Conservation (phyloP, 2,329 filamentous ascomycete species). For the Penicillium sp. region DNA sequence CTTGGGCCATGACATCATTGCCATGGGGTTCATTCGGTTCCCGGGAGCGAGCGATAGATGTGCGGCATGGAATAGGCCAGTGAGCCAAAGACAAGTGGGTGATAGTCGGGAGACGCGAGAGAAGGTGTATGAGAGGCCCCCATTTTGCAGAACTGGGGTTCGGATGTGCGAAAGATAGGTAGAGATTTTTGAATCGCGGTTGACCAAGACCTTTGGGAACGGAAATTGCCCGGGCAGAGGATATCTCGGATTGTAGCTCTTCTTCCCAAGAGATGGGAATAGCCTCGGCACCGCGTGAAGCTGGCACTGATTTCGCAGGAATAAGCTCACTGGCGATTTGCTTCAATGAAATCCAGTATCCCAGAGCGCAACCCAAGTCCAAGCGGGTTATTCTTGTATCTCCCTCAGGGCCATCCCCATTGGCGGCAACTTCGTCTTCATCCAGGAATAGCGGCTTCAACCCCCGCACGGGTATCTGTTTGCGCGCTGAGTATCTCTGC, state of each 20-base stretch:
- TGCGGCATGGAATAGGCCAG: constrained; percentile 57
- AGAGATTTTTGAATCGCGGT: constrained; percentile 49
- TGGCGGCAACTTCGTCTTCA: constrained; percentile 1
- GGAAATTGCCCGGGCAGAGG: background rate
- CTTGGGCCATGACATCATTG: constrained; percentile 51
- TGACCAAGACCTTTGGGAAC: constrained; percentile 23
- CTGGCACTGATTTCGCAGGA: constrained; percentile 10
- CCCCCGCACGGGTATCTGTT: constrained; percentile 32
- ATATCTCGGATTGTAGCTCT: constrained; percentile 15
- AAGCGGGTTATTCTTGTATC: constrained; percentile 47
- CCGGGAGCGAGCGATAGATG: constrained; percentile 46
- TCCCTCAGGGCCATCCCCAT: constrained; percentile 8
- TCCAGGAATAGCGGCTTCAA: constrained; percentile 49
- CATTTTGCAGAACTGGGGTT: constrained; percentile 46
- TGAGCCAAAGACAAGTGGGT: constrained; percentile 59
- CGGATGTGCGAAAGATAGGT: constrained; percentile 54
- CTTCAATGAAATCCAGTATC: constrained; percentile 45
- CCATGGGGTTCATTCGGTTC: constrained; percentile 37
- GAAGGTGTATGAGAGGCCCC: constrained; percentile 51
- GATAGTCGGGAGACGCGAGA: constrained; percentile 51
- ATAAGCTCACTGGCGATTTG: constrained; percentile 46
- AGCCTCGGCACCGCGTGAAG: background rate
- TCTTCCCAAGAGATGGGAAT: constrained; percentile 43
- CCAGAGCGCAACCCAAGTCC: constrained; percentile 51
- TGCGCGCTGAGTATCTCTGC: constrained; percentile 28